These are phyloP conservation scores for Macrocybe gigantea DNA, from an alignment of 768 basidiomycete genomes.

Conservation along the genomic window DNA sequence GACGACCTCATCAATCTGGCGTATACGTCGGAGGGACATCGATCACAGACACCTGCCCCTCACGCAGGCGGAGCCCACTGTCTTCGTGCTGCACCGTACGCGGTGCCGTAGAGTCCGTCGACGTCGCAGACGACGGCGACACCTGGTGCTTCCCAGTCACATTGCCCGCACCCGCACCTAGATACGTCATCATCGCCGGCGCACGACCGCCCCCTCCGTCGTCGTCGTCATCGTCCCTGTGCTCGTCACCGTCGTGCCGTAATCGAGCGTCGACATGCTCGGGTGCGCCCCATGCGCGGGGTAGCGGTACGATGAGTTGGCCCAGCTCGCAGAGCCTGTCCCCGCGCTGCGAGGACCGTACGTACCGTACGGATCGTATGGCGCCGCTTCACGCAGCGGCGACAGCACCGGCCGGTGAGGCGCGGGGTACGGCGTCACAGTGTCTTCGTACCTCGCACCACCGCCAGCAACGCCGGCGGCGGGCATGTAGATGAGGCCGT, in stretches of 20 bases:
- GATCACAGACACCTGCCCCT: neutral
- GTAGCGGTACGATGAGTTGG: neutral
- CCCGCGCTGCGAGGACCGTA: neutral
- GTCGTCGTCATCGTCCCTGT: neutral
- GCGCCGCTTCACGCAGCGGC: neutral
- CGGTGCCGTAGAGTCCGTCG: no score
- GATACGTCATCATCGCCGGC: neutral
- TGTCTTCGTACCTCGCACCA: neutral
- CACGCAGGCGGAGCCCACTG: neutral
- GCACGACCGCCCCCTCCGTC: neutral
- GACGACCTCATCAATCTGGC: neutral
- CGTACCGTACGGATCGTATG: neutral
- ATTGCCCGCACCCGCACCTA: neutral
- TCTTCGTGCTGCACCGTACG: neutral
- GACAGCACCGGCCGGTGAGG: neutral
- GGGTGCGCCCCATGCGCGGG: no score
- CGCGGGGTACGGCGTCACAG: neutral
- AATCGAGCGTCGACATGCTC: neutral
- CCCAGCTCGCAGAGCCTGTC: neutral
- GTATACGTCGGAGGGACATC: conserved; percentile 1
- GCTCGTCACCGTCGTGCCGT: neutral
- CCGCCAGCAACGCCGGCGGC: neutral
- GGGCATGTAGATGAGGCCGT: neutral
- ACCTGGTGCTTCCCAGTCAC: neutral
- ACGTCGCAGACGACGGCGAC: neutral